A percentile compares a stretch with the other conserved stretches of the same genome.
Evolutionary conservation across 257 asterid genomes (phyloP).

Genomic region (Mitragyna speciosa): DNA sequence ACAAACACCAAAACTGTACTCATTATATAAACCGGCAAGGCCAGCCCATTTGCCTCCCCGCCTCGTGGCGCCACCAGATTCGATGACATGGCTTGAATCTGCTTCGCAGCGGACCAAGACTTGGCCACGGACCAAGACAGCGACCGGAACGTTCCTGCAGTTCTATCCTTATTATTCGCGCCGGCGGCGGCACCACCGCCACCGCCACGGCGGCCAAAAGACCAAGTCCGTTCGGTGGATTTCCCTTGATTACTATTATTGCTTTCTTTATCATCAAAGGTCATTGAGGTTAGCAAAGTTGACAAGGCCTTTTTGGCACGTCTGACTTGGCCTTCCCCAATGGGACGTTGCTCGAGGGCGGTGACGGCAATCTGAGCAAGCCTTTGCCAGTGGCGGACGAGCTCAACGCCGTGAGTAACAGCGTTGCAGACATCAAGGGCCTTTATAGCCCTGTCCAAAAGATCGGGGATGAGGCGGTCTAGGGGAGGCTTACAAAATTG

Average conservation of each 20-base stretch:
- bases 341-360: conserved; percentile 51
- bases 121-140: conserved; percentile 72
- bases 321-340: conserved; percentile 78
- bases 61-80: conserved; percentile 76
- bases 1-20: conserved; percentile 59
- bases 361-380: conserved; percentile 62
- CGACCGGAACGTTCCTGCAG: conserved; percentile 49
- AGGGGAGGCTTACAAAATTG: conserved; percentile 70
- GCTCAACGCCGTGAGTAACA: conserved; percentile 74
- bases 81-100: conserved; percentile 65
- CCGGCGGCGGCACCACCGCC: conserved; percentile 5
- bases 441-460: conserved; percentile 66
- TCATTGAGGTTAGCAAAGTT: conserved; percentile 56
- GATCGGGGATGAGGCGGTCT: conserved; percentile 71
- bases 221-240: conserved; percentile 62
- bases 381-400: conserved; percentile 70
- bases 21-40: conserved; percentile 62
- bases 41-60: conserved; percentile 54
- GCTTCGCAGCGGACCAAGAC: conserved; percentile 87
- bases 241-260: conserved; percentile 38
- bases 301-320: conserved; percentile 66
- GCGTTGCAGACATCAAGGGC: conserved; percentile 86
- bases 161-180: conserved; percentile 28
- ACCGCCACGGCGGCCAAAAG: conserved; percentile 72
- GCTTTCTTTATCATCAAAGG: conserved; percentile 64